phyloP scores from a whole-genome alignment of 768 basidiomycete species.

The Leccinum broughii region DNA sequence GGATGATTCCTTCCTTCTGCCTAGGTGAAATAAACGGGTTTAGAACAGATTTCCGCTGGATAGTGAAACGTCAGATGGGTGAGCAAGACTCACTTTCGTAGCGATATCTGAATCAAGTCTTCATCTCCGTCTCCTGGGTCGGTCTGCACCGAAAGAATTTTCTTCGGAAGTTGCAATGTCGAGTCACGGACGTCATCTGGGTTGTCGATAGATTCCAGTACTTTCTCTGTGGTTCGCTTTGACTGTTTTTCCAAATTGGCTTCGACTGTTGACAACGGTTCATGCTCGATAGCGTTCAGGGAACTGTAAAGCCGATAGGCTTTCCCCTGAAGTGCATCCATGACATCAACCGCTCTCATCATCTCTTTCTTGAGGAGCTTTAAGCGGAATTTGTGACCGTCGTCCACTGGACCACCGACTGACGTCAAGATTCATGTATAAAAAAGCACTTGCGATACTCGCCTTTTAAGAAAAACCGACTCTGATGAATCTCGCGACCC shows the following conservation, averaged over 20 bases:
- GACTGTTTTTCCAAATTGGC: neutral
- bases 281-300: conserved; percentile 1
- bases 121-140: conserved; percentile 9
- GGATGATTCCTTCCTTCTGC: conserved; percentile 1
- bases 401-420: conserved; percentile 24
- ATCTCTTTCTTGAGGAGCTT: conserved; percentile 32
- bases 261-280: neutral
- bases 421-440: neutral
- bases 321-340: conserved; percentile 20
- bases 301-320: conserved; percentile 21
- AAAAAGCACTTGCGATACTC: neutral
- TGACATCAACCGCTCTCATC: conserved; percentile 23
- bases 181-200: neutral
- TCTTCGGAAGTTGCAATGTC: neutral
- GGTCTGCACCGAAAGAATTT: neutral
- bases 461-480: conserved; percentile 37
- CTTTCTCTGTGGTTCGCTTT: neutral
- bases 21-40: neutral
- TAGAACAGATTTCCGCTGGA: neutral
- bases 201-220: neutral
- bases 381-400: conserved; percentile 32
- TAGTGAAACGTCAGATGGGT: neutral
- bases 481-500: conserved; percentile 33
- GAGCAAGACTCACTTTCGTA: conserved; percentile 10
- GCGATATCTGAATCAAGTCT: conserved; percentile 18